phyloP scores from a whole-genome alignment of 2,329 filamentous ascomycete species.

The Fusarium annulatum region DNA sequence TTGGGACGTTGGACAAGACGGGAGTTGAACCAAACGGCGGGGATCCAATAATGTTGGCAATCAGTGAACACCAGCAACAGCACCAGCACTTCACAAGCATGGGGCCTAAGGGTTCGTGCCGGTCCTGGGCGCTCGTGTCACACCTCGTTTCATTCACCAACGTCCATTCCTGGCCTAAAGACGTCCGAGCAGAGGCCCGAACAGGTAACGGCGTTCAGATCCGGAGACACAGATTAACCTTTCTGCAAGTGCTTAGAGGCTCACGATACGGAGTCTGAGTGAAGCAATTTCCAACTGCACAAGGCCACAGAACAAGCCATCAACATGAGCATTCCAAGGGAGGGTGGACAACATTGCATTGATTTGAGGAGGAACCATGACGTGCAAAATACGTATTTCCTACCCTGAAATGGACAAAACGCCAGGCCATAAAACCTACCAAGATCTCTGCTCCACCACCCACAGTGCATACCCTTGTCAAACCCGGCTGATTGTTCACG shows the following conservation, averaged over 20 bases:
- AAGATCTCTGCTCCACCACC: slow-evolving; percentile 36
- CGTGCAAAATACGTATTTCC: slow-evolving; percentile 26
- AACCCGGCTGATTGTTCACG: slow-evolving; percentile 43
- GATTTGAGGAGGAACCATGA: slow-evolving; percentile 28
- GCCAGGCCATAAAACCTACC: slow-evolving; percentile 13
- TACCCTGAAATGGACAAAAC: slow-evolving; percentile 10
- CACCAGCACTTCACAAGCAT: slow-evolving; percentile 15
- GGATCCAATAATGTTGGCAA: slow-evolving; percentile 10
- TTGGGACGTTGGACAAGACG: slow-evolving; percentile 27
- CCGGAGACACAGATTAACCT: slow-evolving; percentile 14
- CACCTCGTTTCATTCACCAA: slow-evolving; percentile 22
- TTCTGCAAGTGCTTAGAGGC: slow-evolving; percentile 32
- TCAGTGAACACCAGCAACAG: slow-evolving; percentile 5
- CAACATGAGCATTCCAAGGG: slow-evolving; percentile 4
- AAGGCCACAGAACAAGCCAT: slow-evolving; percentile 2
- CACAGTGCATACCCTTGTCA: slow-evolving; percentile 38
- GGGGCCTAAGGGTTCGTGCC: slow-evolving; percentile 36
- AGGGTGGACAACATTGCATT: slow-evolving; percentile 9
- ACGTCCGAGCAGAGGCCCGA: slow-evolving; percentile 3
- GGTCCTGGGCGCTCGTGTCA: slow-evolving; percentile 29
- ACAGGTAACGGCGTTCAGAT: slow-evolving; percentile 15
- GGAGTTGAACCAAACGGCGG: slow-evolving; percentile 31
- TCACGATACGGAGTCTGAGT: slow-evolving; percentile 3
- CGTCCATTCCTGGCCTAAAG: slow-evolving; percentile 22
- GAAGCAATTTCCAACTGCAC: slow-evolving; percentile 9